Conservation (phyloP, 2,329 filamentous ascomycete species). For the Penicillium sp. region DNA sequence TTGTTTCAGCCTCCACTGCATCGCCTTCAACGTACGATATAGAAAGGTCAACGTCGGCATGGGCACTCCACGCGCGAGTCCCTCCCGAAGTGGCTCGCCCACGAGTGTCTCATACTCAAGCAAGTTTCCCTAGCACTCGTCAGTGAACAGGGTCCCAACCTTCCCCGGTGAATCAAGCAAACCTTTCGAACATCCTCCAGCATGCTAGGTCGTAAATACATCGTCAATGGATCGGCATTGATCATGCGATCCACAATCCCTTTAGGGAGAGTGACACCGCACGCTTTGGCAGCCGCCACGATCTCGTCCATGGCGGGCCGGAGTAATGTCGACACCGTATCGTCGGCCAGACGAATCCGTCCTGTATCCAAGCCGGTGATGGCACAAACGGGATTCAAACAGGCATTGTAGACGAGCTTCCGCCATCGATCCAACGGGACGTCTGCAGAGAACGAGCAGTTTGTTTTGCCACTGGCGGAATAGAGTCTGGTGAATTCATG, state of each 20-base stretch:
- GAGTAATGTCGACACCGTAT: constrained; percentile 48
- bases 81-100: constrained; percentile 1
- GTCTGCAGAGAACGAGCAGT: constrained; percentile 38
- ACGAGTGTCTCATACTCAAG: not conserved
- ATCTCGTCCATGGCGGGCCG: constrained; percentile 50
- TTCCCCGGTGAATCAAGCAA: too few species aligned
- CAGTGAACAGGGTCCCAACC: too few species aligned
- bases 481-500: constrained; percentile 50
- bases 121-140: too few species aligned
- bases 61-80: not conserved
- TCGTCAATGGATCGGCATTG: not conserved
- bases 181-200: constrained; percentile 8
- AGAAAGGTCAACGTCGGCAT: not conserved
- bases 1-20: not conserved
- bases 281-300: not conserved
- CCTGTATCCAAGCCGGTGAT: constrained; percentile 53
- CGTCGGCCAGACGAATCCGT: constrained; percentile 47
- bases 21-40: not conserved
- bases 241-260: constrained; percentile 1
- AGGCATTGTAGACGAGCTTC: constrained; percentile 52
- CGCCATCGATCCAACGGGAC: constrained; percentile 30
- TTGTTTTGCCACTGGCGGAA: constrained; percentile 45
- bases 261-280: not conserved
- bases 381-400: constrained; percentile 54
- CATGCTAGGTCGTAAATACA: constrained; percentile 5